Percentiles rank a stretch among this genome's conserved stretches.
These are phyloP conservation scores for Xylaria scruposa DNA, from an alignment of 495 filamentous ascomycete genomes.

Conservation along the genomic window DNA sequence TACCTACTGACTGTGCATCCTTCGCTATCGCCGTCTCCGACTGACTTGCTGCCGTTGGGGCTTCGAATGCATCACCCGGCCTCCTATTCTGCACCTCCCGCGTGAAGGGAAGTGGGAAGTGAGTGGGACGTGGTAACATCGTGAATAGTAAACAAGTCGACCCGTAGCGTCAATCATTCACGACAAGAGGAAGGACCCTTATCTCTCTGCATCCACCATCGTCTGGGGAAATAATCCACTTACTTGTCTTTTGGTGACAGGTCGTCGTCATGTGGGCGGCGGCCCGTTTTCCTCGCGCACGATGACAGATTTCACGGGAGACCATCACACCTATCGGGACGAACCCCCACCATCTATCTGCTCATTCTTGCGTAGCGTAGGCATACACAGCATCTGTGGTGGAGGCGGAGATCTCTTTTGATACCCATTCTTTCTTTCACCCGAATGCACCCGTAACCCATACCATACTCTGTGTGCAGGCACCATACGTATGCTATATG, in stretches of 20 bases:
- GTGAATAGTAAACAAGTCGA: neutral
- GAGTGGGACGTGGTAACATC: conserved; percentile 24
- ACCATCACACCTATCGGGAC: conserved; percentile 8
- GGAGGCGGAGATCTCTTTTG: conserved; percentile 1
- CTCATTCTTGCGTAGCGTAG: neutral
- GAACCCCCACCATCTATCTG: neutral
- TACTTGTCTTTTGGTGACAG: neutral
- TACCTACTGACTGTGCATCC: conserved; percentile 9
- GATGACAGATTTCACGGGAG: conserved; percentile 20
- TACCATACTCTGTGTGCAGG: neutral
- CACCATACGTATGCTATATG: neutral
- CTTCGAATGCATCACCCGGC: neutral
- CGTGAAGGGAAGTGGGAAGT: conserved; percentile 11
- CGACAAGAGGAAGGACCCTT: conserved; percentile 12
- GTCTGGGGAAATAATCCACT: conserved; percentile 22
- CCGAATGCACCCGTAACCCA: conserved; percentile 14
- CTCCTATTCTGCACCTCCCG: neutral
- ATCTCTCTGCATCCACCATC: conserved; percentile 16
- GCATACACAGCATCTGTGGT: conserved; percentile 12
- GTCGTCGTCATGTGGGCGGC: conserved; percentile 18
- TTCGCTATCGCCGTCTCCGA: conserved; percentile 24
- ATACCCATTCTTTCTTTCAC: neutral
- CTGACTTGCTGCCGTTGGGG: conserved; percentile 4
- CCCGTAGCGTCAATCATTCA: conserved; percentile 5
- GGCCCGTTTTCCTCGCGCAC: conserved; percentile 1